Conservation (phyloP, 2,329 filamentous ascomycete species). For the Lasiodiplodia gonubiensis region DNA sequence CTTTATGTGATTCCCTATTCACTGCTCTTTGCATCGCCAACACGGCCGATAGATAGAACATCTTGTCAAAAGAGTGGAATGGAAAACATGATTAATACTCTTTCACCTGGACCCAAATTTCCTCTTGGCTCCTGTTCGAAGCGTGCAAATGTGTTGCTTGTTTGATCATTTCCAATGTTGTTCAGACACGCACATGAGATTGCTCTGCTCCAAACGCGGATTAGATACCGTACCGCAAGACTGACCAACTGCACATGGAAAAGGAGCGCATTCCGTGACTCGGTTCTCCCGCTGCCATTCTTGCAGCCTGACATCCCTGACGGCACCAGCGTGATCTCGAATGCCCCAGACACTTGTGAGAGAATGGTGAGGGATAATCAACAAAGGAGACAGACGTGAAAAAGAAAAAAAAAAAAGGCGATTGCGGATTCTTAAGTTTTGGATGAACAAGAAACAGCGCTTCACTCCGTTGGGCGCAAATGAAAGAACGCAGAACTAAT, state of each 20-base stretch:
- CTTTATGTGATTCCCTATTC: slow-evolving; percentile 24
- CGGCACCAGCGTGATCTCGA: background rate
- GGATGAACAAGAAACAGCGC: background rate
- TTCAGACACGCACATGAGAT: no score
- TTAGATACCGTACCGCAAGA: no score
- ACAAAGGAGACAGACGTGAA: background rate
- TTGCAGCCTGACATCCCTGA: no score
- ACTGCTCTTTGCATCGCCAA: slow-evolving; percentile 3
- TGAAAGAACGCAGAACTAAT: background rate
- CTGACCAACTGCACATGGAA: no score
- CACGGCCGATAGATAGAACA: slow-evolving; percentile 4
- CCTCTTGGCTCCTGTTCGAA: background rate
- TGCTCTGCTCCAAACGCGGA: no score
- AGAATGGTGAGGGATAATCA: background rate
- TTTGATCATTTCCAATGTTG: no score
- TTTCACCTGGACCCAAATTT: background rate
- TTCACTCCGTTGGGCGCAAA: background rate
- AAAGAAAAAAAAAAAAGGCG: background rate
- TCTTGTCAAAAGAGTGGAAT: slow-evolving; percentile 4
- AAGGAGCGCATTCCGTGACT: no score
- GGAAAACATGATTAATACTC: slow-evolving; percentile 16
- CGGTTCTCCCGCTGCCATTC: no score
- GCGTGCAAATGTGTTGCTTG: background rate
- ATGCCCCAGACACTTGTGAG: background rate
- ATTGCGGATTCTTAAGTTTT: background rate